These are phyloP conservation scores for Lipomyces spencermartinsiae DNA, from an alignment of 805 yeast species.

Conservation along the genomic window DNA sequence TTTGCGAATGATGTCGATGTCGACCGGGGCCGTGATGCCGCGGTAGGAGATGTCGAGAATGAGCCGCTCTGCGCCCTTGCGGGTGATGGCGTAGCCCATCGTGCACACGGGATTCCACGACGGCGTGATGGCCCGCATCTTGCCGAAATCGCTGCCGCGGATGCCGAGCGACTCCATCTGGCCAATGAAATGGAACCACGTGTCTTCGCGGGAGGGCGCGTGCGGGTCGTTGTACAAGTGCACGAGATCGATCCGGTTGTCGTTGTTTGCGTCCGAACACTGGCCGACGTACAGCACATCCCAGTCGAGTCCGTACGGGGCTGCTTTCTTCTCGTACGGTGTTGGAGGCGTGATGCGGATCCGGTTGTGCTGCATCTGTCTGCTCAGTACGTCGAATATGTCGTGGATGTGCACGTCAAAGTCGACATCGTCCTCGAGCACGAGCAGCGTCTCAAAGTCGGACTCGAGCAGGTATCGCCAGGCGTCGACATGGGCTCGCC, in stretches of 20 bases:
- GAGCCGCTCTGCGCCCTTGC: constrained; percentile 30
- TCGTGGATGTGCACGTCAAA: constrained; percentile 28
- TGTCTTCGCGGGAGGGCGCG: constrained; percentile 18
- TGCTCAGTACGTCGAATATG: constrained; percentile 21
- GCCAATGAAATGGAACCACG: constrained; percentile 11
- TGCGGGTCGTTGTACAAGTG: constrained; percentile 24
- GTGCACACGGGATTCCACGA: constrained; percentile 30
- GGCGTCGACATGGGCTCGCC: constrained; percentile 32
- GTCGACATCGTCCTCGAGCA: constrained; percentile 32
- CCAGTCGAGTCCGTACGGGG: constrained; percentile 34
- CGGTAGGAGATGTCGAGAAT: constrained; percentile 24
- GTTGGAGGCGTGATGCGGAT: constrained; percentile 24
- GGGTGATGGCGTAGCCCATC: constrained; percentile 29
- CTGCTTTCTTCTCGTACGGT: constrained; percentile 16
- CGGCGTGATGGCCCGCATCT: constrained; percentile 20
- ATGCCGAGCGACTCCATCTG: constrained; percentile 9
- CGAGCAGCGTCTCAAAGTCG: constrained; percentile 22
- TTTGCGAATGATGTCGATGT: constrained; percentile 19
- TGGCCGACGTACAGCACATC: constrained; percentile 29
- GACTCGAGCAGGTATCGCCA: constrained; percentile 28
- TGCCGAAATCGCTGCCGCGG: constrained; percentile 13
- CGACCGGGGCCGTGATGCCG: constrained; percentile 27
- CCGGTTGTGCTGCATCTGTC: constrained; percentile 28
- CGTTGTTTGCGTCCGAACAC: constrained; percentile 24
- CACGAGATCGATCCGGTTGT: constrained; percentile 22